Evolutionary conservation across 768 basidiomycete species (phyloP), one percentile per base, ranked within the genome.

Genomic region (Aureoboletus auriporus): DNA sequence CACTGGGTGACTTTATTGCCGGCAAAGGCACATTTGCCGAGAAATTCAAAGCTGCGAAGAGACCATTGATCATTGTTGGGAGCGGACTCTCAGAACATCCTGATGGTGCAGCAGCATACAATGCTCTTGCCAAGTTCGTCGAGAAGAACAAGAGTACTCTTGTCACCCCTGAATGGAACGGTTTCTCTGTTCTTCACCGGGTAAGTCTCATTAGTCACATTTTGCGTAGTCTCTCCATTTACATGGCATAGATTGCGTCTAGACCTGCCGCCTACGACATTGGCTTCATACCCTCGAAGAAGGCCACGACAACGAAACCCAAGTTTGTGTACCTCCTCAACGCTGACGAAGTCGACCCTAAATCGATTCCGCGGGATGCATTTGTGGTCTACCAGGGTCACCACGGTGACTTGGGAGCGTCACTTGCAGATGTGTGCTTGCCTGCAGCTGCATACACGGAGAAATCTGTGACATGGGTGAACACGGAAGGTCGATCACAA

Each of bases 381-480:
- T 98, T 98, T 61, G 94, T 98, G 39, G 95, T 99, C 12, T 99
- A 99, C 68, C 96, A 98, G 62, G 96, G 96, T 31, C 94, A 97
- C 67, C 96, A 99, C 63, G 96, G 96, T 59, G 96, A 99, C 66
- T 75, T 91, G 46, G 95, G 96, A 31, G 96, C 96, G 3, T 90
- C 93, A 60, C 83, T 93, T 20, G 96, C 96, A n/a, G 96, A 99
- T 63, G 93, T 98, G 50, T 91, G 89, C 66, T 73, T 98, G 14
- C 96, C 96, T 13, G 91, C 79, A 8, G 80, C 86, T 13, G 96
- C 96, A 3, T 97, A 96, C 71, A 98, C 95, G 3, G 96, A 98
- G 73, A 88, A 88, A 59, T 75, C 80, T 8, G 76, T 78, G 41
- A 97, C 93, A 1, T 98, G 94, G 93, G 81, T 99, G 47, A 99